Base-by-base conservation (phyloP, 2,329 filamentous ascomycete genomes). In the Ascochyta rabiei region DNA sequence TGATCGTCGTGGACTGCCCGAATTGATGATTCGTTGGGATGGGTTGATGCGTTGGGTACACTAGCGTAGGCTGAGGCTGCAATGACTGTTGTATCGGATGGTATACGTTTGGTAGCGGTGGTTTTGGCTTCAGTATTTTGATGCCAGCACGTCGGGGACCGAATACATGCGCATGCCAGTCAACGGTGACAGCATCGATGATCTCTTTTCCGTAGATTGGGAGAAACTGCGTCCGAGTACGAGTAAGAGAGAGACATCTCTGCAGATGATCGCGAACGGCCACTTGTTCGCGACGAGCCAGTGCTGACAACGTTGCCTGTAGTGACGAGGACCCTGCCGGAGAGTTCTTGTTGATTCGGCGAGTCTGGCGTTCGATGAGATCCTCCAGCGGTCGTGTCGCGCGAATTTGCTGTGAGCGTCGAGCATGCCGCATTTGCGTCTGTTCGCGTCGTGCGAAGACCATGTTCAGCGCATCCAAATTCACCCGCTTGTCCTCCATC, bases 201-300 rank as follows among this genome's bases (percentile, higher is more conserved):
- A 96, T 77, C 38, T 86, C 86, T 62, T 85, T 88, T 42, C 92
- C 92, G 68, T 93, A 96, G 1, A 96, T 83, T 0, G 93, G 92
- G 30, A 85, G 84, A 60, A 90, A 87, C 63, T 95, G 89, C 30
- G 91, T 88, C 2, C 91, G 88, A 23, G 95, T 82, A 0, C 87
- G 87, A 64, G 96, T 96, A 19, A 96, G 79, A 64, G 92, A 92
- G 19, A 93, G 84, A 56, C 86, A 90, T 59, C 91, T 88, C 67
- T 92, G 90, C 26, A 97, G 79, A 70, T 93, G 89, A 52, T 91
- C 88, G 30, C 72, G 63, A n/a, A 71, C 67, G 90, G 89, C 47
- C 86, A 84, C 18, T 82, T 83, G 82, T 85, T 90, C 60, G 87
- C 83, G 35, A 60, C 95, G 89, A 15, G 68, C 70, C 45, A 96